phyloP scores from a whole-genome alignment of 768 basidiomycete genomes.

The Udeniomyces megalosporus region DNA sequence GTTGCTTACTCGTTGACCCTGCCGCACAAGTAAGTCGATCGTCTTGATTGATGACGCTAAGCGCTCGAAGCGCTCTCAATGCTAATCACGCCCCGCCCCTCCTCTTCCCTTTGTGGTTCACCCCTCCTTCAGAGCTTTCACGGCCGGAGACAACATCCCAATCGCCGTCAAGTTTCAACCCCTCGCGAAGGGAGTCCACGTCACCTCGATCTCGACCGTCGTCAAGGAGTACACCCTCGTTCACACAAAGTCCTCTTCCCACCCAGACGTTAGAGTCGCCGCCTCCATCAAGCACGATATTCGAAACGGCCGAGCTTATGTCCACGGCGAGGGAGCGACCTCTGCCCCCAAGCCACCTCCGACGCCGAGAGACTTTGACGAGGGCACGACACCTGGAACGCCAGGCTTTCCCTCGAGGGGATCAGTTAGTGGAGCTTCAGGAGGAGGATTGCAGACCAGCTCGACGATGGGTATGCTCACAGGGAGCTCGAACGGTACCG shows the following conservation, averaged over 20 bases:
- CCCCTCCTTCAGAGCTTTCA: slow-evolving; percentile 50
- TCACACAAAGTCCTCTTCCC: slow-evolving; percentile 45
- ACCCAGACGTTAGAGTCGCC: slow-evolving; percentile 48
- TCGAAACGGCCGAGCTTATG: slow-evolving; percentile 40
- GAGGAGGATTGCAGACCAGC: neutral
- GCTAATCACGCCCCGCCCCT: neutral
- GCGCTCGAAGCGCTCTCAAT: neutral
- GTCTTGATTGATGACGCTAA: neutral
- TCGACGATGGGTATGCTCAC: neutral
- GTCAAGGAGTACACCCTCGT: slow-evolving; percentile 52
- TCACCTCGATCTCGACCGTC: slow-evolving; percentile 48
- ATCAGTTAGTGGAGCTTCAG: no score
- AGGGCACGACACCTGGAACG: neutral
- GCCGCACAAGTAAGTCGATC: slow-evolving; percentile 49
- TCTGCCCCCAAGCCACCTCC: slow-evolving; percentile 1
- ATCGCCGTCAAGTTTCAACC: slow-evolving; percentile 76
- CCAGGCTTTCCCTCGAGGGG: neutral
- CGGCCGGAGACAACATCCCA: slow-evolving; percentile 68
- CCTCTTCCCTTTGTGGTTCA: no score
- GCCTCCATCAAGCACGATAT: slow-evolving; percentile 54
- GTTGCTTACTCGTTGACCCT: slow-evolving; percentile 19
- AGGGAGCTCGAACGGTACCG: no score
- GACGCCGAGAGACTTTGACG: neutral
- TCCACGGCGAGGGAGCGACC: slow-evolving; percentile 9
- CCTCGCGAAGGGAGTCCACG: slow-evolving; percentile 62